Evolutionary conservation across 1,284 basidiomycete species (phyloP).

Genomic region (Tilletia walkeri): DNA sequence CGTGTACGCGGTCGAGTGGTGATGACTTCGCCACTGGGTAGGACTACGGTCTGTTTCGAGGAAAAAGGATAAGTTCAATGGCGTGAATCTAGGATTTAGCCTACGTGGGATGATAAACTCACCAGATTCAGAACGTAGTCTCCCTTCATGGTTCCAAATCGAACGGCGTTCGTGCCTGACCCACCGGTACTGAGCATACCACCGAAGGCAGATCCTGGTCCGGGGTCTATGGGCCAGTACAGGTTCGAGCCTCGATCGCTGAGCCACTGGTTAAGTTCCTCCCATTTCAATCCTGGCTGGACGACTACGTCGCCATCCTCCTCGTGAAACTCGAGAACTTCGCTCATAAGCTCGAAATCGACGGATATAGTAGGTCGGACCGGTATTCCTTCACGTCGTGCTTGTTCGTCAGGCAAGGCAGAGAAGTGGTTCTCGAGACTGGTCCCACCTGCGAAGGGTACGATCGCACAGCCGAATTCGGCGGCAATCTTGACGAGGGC

Average conservation of each 20-base stretch:
- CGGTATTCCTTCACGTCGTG: conserved; percentile 1
- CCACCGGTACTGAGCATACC: conserved; percentile 76
- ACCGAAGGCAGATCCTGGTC: conserved; percentile 72
- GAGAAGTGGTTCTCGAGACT: conserved; percentile 52
- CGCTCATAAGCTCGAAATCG: conserved; percentile 80
- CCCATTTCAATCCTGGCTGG: conserved; percentile 75
- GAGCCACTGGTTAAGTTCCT: conserved; percentile 76
- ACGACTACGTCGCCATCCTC: conserved; percentile 48
- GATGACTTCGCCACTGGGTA: conserved; percentile 86
- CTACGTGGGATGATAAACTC: background rate
- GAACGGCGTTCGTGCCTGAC: conserved; percentile 73
- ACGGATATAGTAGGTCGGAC: conserved; percentile 63
- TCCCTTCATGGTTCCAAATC: conserved; percentile 79
- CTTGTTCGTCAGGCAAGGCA: conserved; percentile 15
- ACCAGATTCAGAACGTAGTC: conserved; percentile 41
- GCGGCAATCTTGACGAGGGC: conserved; percentile 60
- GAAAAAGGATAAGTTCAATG: conserved; percentile 12
- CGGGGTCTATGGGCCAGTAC: conserved; percentile 77
- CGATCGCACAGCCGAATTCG: conserved; percentile 69
- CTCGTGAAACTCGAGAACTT: conserved; percentile 60
- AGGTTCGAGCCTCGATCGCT: conserved; percentile 71
- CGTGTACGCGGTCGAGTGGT: conserved; percentile 80
- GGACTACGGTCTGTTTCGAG: conserved; percentile 59
- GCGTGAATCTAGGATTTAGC: background rate
- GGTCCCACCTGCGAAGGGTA: conserved; percentile 70